Evolutionary conservation across 1,284 basidiomycete genomes (phyloP).

Genomic region (Apiotrichum gracile): DNA sequence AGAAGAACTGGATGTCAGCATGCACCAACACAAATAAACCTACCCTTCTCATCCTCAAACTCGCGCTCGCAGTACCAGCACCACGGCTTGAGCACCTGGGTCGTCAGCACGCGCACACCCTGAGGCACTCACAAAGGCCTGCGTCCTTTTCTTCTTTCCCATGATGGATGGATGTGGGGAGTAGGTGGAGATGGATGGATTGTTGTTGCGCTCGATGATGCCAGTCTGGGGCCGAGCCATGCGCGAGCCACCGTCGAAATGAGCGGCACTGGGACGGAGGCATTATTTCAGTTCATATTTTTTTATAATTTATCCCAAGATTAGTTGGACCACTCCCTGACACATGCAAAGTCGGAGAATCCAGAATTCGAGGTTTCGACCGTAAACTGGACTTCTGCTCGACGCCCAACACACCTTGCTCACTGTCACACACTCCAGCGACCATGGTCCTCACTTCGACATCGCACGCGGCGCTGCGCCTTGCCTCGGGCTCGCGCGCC

Average conservation of each 20-base stretch:
- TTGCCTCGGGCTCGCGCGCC: slow-evolving; percentile 8
- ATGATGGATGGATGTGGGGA: slow-evolving; percentile 30
- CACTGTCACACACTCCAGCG: neutral
- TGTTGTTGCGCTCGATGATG: neutral
- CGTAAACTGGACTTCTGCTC: neutral
- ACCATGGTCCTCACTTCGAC: neutral
- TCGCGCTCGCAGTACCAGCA: slow-evolving; percentile 99
- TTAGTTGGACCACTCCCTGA: neutral
- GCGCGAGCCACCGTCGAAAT: neutral
- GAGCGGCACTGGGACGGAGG: neutral
- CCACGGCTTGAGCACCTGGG: slow-evolving; percentile 79
- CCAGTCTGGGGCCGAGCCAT: neutral
- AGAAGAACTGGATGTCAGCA: slow-evolving; percentile 66
- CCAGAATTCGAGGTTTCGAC: neutral
- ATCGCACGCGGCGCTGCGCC: slow-evolving; percentile 5
- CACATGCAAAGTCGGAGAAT: slow-evolving; percentile 2
- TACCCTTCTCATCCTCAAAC: slow-evolving; percentile 95
- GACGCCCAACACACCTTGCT: neutral
- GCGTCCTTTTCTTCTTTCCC: slow-evolving; percentile 47
- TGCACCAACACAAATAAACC: neutral
- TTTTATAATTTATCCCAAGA: slow-evolving; percentile 9
- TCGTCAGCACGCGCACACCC: slow-evolving; percentile 4
- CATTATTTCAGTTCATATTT: slow-evolving; percentile 4
- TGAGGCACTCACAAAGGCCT: slow-evolving; percentile 37
- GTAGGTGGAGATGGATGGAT: neutral